These are phyloP conservation scores for Penicillium argentinense DNA, from an alignment of 495 filamentous ascomycete species.

Conservation along the genomic window DNA sequence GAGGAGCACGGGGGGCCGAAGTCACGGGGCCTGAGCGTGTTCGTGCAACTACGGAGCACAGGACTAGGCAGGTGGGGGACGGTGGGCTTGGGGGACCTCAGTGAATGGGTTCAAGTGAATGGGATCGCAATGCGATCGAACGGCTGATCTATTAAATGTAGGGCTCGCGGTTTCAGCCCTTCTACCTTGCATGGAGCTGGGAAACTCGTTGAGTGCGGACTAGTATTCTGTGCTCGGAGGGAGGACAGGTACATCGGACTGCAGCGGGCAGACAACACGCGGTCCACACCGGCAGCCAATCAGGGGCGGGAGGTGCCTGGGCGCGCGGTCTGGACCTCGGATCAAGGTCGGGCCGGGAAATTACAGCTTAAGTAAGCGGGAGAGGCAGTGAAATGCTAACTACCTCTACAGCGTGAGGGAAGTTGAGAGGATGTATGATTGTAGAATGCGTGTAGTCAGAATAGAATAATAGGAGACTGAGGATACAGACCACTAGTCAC, in stretches of 20 bases:
- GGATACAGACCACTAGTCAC: too few relatives aligned
- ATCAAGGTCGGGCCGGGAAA: slow-evolving; percentile 17
- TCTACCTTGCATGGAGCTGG: background rate
- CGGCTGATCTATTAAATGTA: too few relatives aligned
- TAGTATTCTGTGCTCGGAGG: too few relatives aligned
- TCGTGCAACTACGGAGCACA: too few relatives aligned
- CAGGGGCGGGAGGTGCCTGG: background rate
- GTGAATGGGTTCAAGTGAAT: too few relatives aligned
- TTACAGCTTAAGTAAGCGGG: slow-evolving; percentile 2
- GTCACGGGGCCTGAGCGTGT: background rate
- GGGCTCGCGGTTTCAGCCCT: too few relatives aligned
- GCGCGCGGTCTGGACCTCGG: slow-evolving; percentile 16
- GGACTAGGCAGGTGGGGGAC: too few relatives aligned
- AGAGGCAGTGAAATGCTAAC: background rate
- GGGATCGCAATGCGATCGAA: too few relatives aligned
- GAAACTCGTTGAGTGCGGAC: too few relatives aligned
- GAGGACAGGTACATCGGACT: slow-evolving; percentile 1
- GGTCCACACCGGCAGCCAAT: background rate
- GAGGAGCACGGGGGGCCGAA: slow-evolving; percentile 1
- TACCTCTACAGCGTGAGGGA: background rate
- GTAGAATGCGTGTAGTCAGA: too few relatives aligned
- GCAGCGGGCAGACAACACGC: too few relatives aligned
- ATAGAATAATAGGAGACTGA: background rate
- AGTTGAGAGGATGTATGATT: background rate
- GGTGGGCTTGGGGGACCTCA: background rate